These are phyloP conservation scores for Draba incana DNA, from an alignment of 345 rosid genomes.

Conservation along the genomic window DNA sequence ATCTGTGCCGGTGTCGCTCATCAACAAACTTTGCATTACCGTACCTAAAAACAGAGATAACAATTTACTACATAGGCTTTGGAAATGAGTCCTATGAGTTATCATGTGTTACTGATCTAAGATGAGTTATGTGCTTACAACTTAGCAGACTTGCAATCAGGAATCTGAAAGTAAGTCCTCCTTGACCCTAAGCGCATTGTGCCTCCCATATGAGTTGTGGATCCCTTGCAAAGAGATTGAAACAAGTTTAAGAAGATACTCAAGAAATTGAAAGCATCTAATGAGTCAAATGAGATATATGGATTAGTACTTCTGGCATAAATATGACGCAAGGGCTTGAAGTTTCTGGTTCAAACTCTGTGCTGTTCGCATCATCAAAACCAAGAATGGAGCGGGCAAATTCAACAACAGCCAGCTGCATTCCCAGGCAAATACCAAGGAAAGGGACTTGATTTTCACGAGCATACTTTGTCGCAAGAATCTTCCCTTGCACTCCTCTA, in stretches of 20 bases:
- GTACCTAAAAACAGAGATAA: conserved; percentile 50
- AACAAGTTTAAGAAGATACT: conserved; percentile 3
- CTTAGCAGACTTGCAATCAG: conserved; percentile 74
- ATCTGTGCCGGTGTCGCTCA: conserved; percentile 85
- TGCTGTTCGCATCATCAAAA: conserved; percentile 68
- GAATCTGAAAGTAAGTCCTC: conserved; percentile 64
- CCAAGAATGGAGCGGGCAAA: conserved; percentile 76
- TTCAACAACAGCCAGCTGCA: conserved; percentile 87
- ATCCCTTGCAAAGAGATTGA: conserved; percentile 49
- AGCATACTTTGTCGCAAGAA: conserved; percentile 78
- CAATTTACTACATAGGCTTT: conserved; percentile 7
- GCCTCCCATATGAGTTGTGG: conserved; percentile 88
- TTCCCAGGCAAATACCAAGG: conserved; percentile 84
- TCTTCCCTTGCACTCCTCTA: conserved; percentile 86
- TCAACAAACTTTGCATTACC: conserved; percentile 66
- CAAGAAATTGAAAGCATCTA: conserved; percentile 11
- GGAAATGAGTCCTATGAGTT: not conserved
- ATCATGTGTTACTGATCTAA: conserved; percentile 9
- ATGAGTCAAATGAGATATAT: conserved; percentile 1
- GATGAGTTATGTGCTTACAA: conserved; percentile 48
- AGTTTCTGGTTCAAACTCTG: conserved; percentile 76
- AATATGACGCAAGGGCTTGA: conserved; percentile 75
- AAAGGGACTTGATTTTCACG: conserved; percentile 75
- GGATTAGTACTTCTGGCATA: conserved; percentile 70
- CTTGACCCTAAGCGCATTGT: conserved; percentile 87